These are phyloP conservation scores for Mucor ambiguus DNA, from an alignment of 371 early-diverging fungal species.

Conservation along the genomic window DNA sequence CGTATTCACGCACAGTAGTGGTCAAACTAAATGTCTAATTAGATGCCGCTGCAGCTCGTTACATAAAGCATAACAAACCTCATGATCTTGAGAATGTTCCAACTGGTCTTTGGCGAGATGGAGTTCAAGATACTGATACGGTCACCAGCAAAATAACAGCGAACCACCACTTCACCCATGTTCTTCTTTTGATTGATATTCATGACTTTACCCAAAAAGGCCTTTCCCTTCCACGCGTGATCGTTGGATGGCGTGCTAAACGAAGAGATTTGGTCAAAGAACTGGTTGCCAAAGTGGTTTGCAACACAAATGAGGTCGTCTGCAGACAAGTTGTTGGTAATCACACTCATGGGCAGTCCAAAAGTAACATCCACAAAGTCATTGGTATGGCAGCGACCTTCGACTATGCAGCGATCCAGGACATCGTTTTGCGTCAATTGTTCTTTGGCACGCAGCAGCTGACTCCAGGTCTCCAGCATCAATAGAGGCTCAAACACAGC, in stretches of 20 bases:
- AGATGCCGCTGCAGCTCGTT: too few species aligned
- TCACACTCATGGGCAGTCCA: slow-evolving; percentile 36
- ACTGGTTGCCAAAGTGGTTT: slow-evolving; percentile 48
- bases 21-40: slow-evolving; percentile 54
- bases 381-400: slow-evolving; percentile 67
- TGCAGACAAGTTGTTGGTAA: slow-evolving; percentile 15
- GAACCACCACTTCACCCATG: slow-evolving; percentile 47
- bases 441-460: slow-evolving; percentile 74
- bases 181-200: slow-evolving; percentile 46
- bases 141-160: slow-evolving; percentile 49
- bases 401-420: slow-evolving; percentile 47
- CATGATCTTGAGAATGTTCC: slow-evolving; percentile 38
- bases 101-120: slow-evolving; percentile 44
- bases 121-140: slow-evolving; percentile 49
- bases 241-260: neutral
- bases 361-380: slow-evolving; percentile 77
- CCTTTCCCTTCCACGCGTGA: slow-evolving; percentile 30
- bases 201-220: slow-evolving; percentile 67
- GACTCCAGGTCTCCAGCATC: slow-evolving; percentile 86
- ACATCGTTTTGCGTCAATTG: slow-evolving; percentile 54
- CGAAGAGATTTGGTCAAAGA: slow-evolving; percentile 27
- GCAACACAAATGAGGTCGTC: slow-evolving; percentile 57
- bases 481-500: slow-evolving; percentile 80
- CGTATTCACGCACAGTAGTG: slow-evolving; percentile 85
- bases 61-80: slow-evolving; percentile 17